phyloP scores from a whole-genome alignment of 1,139 yeast species.

The Candida buenavistaensis region DNA sequence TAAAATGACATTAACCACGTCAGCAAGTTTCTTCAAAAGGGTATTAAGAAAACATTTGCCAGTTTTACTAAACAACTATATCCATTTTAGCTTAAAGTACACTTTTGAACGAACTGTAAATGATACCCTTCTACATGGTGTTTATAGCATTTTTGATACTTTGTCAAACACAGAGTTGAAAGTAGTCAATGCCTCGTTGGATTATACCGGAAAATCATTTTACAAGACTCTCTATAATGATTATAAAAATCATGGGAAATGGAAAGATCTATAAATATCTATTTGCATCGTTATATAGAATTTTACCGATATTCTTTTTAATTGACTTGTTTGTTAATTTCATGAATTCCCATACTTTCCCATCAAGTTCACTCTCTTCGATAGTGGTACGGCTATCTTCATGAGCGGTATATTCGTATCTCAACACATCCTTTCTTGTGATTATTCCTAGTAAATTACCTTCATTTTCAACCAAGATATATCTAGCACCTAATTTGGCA shows the following conservation, averaged over 20 bases:
- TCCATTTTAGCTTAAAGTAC: conserved; percentile 50
- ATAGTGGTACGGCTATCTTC: conserved; percentile 4
- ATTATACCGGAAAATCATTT: conserved; percentile 66
- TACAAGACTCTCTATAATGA: conserved; percentile 69
- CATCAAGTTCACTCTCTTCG: conserved; percentile 29
- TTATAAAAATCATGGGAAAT: conserved; percentile 77
- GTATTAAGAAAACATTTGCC: conserved; percentile 65
- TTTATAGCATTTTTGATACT: conserved; percentile 67
- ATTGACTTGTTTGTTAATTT: conserved; percentile 21
- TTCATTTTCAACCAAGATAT: conserved; percentile 60
- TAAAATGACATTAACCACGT: conserved; percentile 45
- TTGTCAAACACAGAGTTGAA: conserved; percentile 67
- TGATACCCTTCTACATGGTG: conserved; percentile 54
- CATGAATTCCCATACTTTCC: conserved; percentile 39
- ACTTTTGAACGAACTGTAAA: conserved; percentile 51
- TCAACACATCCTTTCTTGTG: conserved; percentile 66
- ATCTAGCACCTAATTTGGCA: conserved; percentile 77
- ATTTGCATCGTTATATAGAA: conserved; percentile 32
- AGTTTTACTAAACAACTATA: conserved; percentile 56
- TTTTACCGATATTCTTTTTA: conserved; percentile 28
- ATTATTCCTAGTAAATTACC: conserved; percentile 60
- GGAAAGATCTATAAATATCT: conserved; percentile 54
- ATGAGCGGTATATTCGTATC: conserved; percentile 48
- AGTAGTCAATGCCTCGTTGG: conserved; percentile 68
- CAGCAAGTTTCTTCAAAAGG: conserved; percentile 54